These are phyloP conservation scores for Capsicum rhomboideum DNA, from an alignment of 257 asterid species.

Conservation along the genomic window DNA sequence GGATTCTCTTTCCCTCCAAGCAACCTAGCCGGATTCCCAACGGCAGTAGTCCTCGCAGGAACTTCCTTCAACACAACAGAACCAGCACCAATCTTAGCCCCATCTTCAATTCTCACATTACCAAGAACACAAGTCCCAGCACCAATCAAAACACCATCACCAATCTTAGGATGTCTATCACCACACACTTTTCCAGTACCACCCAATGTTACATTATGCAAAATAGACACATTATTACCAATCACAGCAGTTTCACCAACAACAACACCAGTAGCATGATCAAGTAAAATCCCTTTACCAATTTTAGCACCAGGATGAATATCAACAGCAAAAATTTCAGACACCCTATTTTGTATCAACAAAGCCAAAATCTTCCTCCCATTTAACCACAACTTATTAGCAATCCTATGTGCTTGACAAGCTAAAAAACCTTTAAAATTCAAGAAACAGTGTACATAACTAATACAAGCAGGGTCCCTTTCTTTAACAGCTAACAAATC, in stretches of 20 bases:
- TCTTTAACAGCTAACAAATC: slow-evolving; percentile 71
- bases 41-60: slow-evolving; percentile 81
- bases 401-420: slow-evolving; percentile 66
- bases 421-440: slow-evolving; percentile 81
- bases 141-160: slow-evolving; percentile 84
- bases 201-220: slow-evolving; percentile 87
- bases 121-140: slow-evolving; percentile 94
- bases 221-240: slow-evolving; percentile 76
- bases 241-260: slow-evolving; percentile 85
- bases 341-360: slow-evolving; percentile 62
- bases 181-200: slow-evolving; percentile 83
- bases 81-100: slow-evolving; percentile 93
- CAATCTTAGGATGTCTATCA: slow-evolving; percentile 80
- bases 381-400: slow-evolving; percentile 59
- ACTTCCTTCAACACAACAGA: slow-evolving; percentile 75
- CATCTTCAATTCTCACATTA: slow-evolving; percentile 65
- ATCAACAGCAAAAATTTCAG: slow-evolving; percentile 81
- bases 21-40: slow-evolving; percentile 83
- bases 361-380: slow-evolving; percentile 56
- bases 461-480: slow-evolving; percentile 89
- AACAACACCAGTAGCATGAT: slow-evolving; percentile 87
- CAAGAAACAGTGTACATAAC: slow-evolving; percentile 73
- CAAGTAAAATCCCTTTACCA: slow-evolving; percentile 79
- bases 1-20: slow-evolving; percentile 85
- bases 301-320: slow-evolving; percentile 87